Conservation (phyloP, 768 basidiomycete genomes). For the Rhodotorula babjevae region DNA sequence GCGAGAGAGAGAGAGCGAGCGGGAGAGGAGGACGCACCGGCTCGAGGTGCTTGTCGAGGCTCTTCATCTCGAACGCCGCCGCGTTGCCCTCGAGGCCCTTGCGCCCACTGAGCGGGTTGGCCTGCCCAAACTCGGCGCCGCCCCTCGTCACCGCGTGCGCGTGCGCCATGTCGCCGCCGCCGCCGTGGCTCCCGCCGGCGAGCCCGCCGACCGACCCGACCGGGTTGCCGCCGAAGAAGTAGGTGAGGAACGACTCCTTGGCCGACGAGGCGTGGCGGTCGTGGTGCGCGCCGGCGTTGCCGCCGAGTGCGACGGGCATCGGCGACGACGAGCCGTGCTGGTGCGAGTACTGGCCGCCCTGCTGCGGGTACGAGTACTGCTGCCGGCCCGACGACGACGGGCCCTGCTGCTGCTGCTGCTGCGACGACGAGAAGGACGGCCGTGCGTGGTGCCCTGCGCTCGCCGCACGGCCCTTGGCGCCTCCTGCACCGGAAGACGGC, state of each 20-base stretch:
- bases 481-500: constrained; percentile 62
- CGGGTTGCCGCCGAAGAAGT: constrained; percentile 78
- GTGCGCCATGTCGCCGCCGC: not conserved
- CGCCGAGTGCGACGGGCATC: not conserved
- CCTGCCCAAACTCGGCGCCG: constrained; percentile 9
- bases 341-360: not conserved
- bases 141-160: not conserved
- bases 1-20: not conserved
- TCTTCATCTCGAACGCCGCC: constrained; percentile 97
- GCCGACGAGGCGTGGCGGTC: constrained; percentile 49
- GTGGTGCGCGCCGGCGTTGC: not conserved
- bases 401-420: not conserved
- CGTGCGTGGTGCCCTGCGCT: constrained; percentile 39
- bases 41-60: constrained; percentile 92
- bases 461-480: constrained; percentile 35
- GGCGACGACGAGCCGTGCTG: not conserved
- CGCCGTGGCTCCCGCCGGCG: not conserved
- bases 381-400: not conserved
- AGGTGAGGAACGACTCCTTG: constrained; percentile 88
- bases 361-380: too few species aligned
- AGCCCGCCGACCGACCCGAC: not conserved
- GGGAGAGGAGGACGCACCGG: constrained; percentile 63
- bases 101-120: constrained; percentile 46
- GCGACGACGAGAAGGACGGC: not conserved
- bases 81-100: constrained; percentile 64